Conservation (phyloP, 176 grass and related monocot genomes). For the Musa schizocarpa region DNA sequence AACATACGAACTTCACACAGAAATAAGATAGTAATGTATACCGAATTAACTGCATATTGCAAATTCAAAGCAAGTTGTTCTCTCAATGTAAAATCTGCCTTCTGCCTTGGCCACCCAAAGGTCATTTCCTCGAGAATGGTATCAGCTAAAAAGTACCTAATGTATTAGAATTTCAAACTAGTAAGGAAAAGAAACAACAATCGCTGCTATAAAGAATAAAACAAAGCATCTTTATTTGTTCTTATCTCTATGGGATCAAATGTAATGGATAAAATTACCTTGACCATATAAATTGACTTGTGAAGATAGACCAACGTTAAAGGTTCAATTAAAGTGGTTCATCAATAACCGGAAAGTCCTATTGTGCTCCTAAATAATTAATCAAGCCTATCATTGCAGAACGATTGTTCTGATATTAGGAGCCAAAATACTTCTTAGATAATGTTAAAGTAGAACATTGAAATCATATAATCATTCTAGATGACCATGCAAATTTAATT, state of each 20-base stretch:
- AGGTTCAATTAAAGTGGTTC: neutral
- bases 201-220: neutral
- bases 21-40: constrained; percentile 17
- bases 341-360: neutral
- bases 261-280: neutral
- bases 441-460: too few species aligned
- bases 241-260: too few species aligned
- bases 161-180: neutral
- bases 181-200: neutral
- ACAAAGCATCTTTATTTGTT: neutral
- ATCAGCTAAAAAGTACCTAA: constrained; percentile 82
- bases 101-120: constrained; percentile 87
- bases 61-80: constrained; percentile 52
- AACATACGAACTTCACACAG: neutral
- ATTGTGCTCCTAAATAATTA: neutral
- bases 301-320: neutral
- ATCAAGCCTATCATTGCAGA: neutral
- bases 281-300: neutral
- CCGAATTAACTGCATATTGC: constrained; percentile 61
- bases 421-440: neutral
- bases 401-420: neutral
- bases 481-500: too few species aligned
- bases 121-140: constrained; percentile 82
- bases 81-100: constrained; percentile 42
- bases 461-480: too few species aligned